phyloP scores from a whole-genome alignment of 441 rosid genomes.

The Populus hybrid region DNA sequence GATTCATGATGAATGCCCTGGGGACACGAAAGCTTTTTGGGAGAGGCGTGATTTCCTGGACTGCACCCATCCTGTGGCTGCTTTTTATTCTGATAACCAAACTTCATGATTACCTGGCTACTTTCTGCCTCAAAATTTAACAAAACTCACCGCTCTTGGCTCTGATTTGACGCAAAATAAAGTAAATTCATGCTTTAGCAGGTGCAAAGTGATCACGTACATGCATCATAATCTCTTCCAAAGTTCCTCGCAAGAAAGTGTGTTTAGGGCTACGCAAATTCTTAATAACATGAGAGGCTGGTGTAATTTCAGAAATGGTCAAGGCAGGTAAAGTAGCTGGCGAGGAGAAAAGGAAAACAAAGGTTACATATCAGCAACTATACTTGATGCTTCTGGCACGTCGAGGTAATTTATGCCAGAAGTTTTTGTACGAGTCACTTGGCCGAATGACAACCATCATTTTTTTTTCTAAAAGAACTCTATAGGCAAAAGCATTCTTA shows the following conservation, averaged over 20 bases:
- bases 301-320: no score
- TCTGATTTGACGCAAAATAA: neutral
- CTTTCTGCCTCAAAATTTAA: neutral
- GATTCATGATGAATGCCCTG: neutral
- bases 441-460: neutral
- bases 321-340: neutral
- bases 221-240: neutral
- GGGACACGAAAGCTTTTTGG: neutral
- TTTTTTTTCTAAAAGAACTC: slow-evolving; percentile 13
- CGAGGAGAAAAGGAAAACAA: neutral
- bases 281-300: neutral
- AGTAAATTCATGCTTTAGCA: neutral
- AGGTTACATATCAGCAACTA: neutral
- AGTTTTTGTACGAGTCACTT: slow-evolving; percentile 24
- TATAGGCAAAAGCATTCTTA: slow-evolving; percentile 14
- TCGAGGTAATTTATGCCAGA: slow-evolving; percentile 14
- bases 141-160: neutral
- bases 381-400: slow-evolving; percentile 11
- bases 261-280: neutral
- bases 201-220: neutral
- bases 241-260: neutral
- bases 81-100: no score
- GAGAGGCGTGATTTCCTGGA: neutral
- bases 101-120: neutral
- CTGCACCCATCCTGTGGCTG: no score